Percentiles rank a stretch among this genome's conserved stretches.
Conservation (phyloP, 257 asterid genomes). For the Echites panduratus region DNA sequence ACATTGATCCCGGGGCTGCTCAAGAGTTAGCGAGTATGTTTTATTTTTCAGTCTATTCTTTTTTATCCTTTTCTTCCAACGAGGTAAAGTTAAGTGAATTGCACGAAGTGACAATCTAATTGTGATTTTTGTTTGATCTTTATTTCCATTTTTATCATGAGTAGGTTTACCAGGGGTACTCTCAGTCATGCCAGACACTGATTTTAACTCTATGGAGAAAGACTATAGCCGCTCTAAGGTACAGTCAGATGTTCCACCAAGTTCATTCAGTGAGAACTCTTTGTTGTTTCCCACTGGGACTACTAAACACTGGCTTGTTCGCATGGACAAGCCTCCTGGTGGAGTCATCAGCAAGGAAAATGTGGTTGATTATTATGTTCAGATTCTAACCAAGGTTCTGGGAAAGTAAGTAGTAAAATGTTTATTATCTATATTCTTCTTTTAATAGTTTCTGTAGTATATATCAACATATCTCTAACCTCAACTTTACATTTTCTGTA, state of each 20-base stretch:
- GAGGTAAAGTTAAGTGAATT: not conserved
- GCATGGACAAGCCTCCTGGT: constrained; percentile 55
- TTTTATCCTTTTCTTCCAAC: not conserved
- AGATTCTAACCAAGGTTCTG: constrained; percentile 60
- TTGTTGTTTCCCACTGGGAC: constrained; percentile 58
- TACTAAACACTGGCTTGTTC: constrained; percentile 71
- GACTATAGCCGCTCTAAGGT: constrained; percentile 38
- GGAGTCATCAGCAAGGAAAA: constrained; percentile 56
- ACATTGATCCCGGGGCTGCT: constrained; percentile 59
- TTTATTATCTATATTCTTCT: constrained; percentile 3
- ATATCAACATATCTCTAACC: constrained; percentile 7
- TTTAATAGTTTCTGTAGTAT: not conserved
- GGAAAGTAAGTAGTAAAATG: constrained; percentile 59
- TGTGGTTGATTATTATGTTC: constrained; percentile 74
- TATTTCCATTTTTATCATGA: not conserved
- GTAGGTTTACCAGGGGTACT: constrained; percentile 62
- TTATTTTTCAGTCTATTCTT: not conserved
- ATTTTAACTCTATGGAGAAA: constrained; percentile 42
- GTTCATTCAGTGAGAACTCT: constrained; percentile 20
- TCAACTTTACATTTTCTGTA: constrained; percentile 27
- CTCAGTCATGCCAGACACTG: constrained; percentile 65
- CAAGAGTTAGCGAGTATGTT: constrained; percentile 51
- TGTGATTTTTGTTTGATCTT: not conserved
- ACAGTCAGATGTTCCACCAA: constrained; percentile 29
- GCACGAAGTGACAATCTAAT: not conserved